These are phyloP conservation scores for Cucumis sativus DNA, from an alignment of 306 rosid genomes.

Conservation along the genomic window DNA sequence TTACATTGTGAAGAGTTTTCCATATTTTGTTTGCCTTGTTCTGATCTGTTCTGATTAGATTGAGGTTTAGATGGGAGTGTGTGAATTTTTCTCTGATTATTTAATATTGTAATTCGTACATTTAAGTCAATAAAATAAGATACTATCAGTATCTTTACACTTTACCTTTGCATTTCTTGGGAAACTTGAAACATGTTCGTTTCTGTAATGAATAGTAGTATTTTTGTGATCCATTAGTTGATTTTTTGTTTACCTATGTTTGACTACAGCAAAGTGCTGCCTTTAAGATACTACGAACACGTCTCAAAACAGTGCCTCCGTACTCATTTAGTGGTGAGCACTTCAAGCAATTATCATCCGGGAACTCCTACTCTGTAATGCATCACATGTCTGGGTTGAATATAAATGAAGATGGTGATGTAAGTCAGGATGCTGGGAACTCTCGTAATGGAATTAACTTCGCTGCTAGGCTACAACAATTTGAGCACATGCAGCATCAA, in stretches of 20 bases:
- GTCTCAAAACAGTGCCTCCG: slow-evolving; percentile 72
- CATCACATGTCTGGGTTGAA: slow-evolving; percentile 49
- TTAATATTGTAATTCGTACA: no score
- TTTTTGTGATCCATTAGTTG: not conserved
- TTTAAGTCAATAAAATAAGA: no score
- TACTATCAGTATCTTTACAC: no score
- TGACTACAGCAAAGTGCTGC: slow-evolving; percentile 92
- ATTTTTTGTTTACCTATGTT: slow-evolving; percentile 4
- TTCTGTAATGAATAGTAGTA: not conserved
- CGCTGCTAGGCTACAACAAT: slow-evolving; percentile 58
- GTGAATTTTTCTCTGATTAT: no score
- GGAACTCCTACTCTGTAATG: slow-evolving; percentile 44
- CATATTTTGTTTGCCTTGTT: no score
- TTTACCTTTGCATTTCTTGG: not conserved
- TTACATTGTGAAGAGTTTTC: no score
- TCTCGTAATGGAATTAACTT: slow-evolving; percentile 59
- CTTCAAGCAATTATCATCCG: slow-evolving; percentile 36
- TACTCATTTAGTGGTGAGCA: slow-evolving; percentile 62
- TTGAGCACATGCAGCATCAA: slow-evolving; percentile 62
- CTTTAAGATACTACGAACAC: slow-evolving; percentile 78
- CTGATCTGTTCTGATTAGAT: no score
- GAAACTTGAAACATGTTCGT: not conserved
- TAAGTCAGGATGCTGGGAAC: slow-evolving; percentile 30
- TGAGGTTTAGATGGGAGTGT: no score
- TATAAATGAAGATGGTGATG: slow-evolving; percentile 49